phyloP scores from a whole-genome alignment of 1,284 basidiomycete genomes.

The Omphalotus olearius region DNA sequence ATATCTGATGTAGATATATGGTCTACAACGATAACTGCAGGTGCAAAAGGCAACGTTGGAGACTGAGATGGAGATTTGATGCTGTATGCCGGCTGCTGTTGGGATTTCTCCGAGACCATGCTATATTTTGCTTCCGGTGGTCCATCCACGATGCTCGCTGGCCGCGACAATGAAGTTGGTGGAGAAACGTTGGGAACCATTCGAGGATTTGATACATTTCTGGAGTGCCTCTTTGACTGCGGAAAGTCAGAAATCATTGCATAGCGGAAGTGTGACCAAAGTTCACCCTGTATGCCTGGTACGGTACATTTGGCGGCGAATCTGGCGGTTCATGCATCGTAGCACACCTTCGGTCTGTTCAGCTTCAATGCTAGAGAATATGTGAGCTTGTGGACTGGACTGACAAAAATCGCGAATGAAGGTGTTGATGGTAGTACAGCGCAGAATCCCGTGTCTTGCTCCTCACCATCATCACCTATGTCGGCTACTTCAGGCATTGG shows the following conservation, averaged over 20 bases:
- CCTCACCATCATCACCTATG: conserved; percentile 36
- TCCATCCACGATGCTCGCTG: conserved; percentile 20
- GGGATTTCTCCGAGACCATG: conserved; percentile 11
- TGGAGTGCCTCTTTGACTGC: conserved; percentile 54
- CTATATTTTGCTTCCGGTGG: conserved; percentile 14
- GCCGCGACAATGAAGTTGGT: conserved; percentile 23
- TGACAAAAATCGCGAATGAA: too few relatives aligned
- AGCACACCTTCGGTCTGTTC: not conserved
- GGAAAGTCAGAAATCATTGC: conserved; percentile 8
- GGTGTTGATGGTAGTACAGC: too few relatives aligned
- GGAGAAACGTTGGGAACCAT: conserved; percentile 28
- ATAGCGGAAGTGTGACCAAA: conserved; percentile 6
- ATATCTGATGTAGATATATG: too few relatives aligned
- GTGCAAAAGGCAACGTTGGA: too few relatives aligned
- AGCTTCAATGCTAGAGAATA: not conserved
- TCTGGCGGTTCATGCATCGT: too few relatives aligned
- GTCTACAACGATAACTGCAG: too few relatives aligned
- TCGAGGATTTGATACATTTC: not conserved
- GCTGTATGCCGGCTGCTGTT: too few relatives aligned
- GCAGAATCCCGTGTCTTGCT: not conserved
- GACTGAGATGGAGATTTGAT: too few relatives aligned
- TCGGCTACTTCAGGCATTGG: conserved; percentile 66
- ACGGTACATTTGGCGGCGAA: conserved; percentile 39
- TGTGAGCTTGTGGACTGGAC: not conserved
- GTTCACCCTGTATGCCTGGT: conserved; percentile 69